Evolutionary conservation across 2,329 filamentous ascomycete species (phyloP), one percentile per base, ranked within the genome.

Genomic region (Penicillium concentricum): DNA sequence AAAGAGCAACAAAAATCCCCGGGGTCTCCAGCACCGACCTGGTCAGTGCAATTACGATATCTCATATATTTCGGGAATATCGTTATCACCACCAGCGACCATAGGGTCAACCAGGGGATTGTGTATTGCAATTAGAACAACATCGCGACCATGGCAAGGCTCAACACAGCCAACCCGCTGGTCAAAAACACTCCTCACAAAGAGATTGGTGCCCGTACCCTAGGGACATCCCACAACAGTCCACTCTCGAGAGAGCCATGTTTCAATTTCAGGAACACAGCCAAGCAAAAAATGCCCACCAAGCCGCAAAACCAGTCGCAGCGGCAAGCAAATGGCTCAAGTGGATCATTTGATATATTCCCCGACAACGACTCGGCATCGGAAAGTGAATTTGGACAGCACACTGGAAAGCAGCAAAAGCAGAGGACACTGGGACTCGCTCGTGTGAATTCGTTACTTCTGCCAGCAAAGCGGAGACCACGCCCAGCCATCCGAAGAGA

Each of bases 361-460:
- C 57, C 68, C 5, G 70, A 73, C 13, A 61, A 56, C 8, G 63
- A 69, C 26, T 57, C 54, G 8, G n/a, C 42, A 8, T 60, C 61
- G 15, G 67, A 67, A 10, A 53, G 56, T 22, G 62, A 64, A 20
- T 24, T 32, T 2, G 39, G 49, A 15, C 54, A 47, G 37, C 62
- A 54, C 2, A 47, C 56, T 4, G 50, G 45, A 15, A 67, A 68
- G 18, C 60, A 62, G 24, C 69, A 62, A 56, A 62, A 65, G 43
- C 67, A 61, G 32, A 59, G 63, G 4, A 69, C 68, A 18, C 58
- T 75, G 32, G 72, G 68, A 32, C 46, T 67, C 4, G 64, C 72
- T 8, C 67, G 68, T 15, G 62, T 70, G 20, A 76, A 76, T 48
- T 73, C 73, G 13, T 57, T 75, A 20, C 65, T 73, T 6, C 61